Conservation (phyloP, 148 eudicot genomes). For the Pouteria glomerata region DNA sequence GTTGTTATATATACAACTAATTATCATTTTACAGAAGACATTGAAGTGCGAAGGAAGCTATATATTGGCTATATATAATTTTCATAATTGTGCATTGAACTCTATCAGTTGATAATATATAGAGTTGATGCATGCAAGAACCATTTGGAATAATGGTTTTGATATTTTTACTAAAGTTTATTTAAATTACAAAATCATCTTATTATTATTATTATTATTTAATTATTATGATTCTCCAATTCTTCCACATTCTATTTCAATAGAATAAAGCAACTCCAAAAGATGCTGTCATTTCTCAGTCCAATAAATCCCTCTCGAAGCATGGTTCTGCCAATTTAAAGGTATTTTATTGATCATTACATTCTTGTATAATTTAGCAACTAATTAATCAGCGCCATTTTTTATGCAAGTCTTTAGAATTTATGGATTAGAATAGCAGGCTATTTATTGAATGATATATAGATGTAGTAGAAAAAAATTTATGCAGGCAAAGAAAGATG, state of each 20-base stretch:
- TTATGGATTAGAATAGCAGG: constrained; percentile 10
- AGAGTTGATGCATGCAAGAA: constrained; percentile 1
- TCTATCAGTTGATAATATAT: not conserved
- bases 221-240: not conserved
- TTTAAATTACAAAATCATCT: not conserved
- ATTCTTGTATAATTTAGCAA: not conserved
- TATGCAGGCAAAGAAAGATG: constrained; percentile 31
- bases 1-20: not conserved
- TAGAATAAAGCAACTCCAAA: constrained; percentile 44
- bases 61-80: not conserved
- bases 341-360: constrained; percentile 25
- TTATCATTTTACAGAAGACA: not conserved
- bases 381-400: not conserved
- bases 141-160: not conserved
- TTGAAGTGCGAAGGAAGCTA: not conserved
- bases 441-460: constrained; percentile 6
- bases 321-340: constrained; percentile 35
- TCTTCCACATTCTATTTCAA: constrained; percentile 11
- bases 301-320: constrained; percentile 36
- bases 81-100: not conserved
- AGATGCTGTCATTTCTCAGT: constrained; percentile 33
- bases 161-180: not conserved
- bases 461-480: constrained; percentile 44
- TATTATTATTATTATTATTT: not conserved
- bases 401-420: not conserved